A percentile compares a stretch with the other conserved stretches of the same genome.
Evolutionary conservation across 1,139 yeast species (phyloP).

Genomic region (Scheffersomyces cryptocercus): DNA sequence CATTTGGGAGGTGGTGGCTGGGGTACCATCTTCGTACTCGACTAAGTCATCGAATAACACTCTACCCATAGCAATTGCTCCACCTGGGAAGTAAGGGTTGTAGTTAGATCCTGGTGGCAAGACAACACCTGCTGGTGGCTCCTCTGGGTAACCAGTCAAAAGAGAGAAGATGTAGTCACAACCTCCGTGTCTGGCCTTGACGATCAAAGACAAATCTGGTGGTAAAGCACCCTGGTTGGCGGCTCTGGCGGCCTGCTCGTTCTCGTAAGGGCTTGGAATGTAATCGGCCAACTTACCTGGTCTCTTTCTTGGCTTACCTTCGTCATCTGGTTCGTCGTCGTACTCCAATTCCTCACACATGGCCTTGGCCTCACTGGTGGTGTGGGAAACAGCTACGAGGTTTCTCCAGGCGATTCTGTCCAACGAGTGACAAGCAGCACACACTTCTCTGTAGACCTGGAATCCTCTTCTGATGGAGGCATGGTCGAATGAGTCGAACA

Average conservation of each 20-base stretch:
- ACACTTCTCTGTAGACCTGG: constrained; percentile 98
- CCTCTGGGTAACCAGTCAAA: constrained; percentile 98
- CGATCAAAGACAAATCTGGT: constrained; percentile 95
- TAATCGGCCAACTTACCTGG: constrained; percentile 97
- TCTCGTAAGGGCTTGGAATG: constrained; percentile 93
- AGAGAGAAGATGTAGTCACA: constrained; percentile 92
- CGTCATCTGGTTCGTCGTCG: constrained; percentile 99
- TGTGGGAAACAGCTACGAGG: constrained; percentile 94
- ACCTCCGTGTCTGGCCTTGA: constrained; percentile 99
- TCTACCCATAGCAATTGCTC: constrained; percentile 98
- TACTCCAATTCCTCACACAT: constrained; percentile 97
- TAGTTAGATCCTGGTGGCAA: constrained; percentile 94
- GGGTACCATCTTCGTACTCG: constrained; percentile 98
- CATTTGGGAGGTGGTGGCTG: constrained; percentile 98
- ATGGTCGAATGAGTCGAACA: constrained; percentile 92
- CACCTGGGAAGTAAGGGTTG: constrained; percentile 99
- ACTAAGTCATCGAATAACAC: constrained; percentile 95
- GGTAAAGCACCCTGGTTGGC: constrained; percentile 99
- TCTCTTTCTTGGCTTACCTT: constrained; percentile 98
- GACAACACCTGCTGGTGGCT: constrained; percentile 95
- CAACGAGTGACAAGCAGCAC: constrained; percentile 98
- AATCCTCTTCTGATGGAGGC: constrained; percentile 98
- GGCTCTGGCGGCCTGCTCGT: constrained; percentile 99
- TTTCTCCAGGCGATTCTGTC: constrained; percentile 99
- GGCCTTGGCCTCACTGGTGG: constrained; percentile 85